Conservation (phyloP, 1,284 basidiomycete species). For the Papiliotrema flavescens region DNA sequence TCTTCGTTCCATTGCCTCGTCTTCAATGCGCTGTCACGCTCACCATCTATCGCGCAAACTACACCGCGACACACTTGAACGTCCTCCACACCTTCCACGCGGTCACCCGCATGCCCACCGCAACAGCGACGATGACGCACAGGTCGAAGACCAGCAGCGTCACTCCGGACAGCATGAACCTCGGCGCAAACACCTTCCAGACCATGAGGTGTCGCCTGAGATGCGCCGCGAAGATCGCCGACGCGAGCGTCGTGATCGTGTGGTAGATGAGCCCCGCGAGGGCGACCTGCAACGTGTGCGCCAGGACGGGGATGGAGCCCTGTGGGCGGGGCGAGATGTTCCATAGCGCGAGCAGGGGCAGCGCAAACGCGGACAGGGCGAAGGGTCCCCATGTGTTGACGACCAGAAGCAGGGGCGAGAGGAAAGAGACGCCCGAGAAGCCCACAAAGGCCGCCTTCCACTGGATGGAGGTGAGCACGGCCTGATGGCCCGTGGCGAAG, state of each 20-base stretch:
- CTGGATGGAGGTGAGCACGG: constrained; percentile 82
- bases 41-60: too few species aligned
- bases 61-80: constrained; percentile 35
- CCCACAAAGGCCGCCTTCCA: constrained; percentile 90
- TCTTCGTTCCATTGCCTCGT: too few species aligned
- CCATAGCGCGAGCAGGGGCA: constrained; percentile 79
- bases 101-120: constrained; percentile 40
- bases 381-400: constrained; percentile 77
- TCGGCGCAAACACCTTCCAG: constrained; percentile 96
- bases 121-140: constrained; percentile 47
- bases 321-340: constrained; percentile 66
- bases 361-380: constrained; percentile 61
- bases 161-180: constrained; percentile 75
- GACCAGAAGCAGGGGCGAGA: constrained; percentile 71
- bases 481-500: constrained; percentile 88
- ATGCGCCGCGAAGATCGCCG: constrained; percentile 69
- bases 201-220: constrained; percentile 93
- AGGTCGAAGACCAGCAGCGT: constrained; percentile 52
- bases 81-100: constrained; percentile 46
- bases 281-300: constrained; percentile 53
- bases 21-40: too few species aligned
- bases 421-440: constrained; percentile 66
- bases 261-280: constrained; percentile 71
- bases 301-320: constrained; percentile 39
- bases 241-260: constrained; percentile 62